These are phyloP conservation scores for Blastobotrys malaysiensis DNA, from an alignment of 1,139 yeast genomes.

Conservation along the genomic window DNA sequence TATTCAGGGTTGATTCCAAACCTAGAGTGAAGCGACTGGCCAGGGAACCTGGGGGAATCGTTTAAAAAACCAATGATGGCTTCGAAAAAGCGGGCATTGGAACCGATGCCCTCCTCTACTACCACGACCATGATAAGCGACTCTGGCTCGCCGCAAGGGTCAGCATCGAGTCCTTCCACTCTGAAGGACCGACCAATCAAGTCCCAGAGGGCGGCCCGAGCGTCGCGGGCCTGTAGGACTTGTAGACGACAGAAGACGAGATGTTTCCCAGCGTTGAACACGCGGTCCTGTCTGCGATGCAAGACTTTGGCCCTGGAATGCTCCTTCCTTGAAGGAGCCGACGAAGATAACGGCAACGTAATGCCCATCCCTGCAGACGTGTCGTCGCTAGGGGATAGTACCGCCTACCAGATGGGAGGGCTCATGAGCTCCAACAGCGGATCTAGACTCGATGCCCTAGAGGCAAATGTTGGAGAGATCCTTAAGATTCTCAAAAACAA, in stretches of 20 bases:
- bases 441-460: conserved; percentile 20
- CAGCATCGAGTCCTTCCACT: neutral
- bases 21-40: neutral
- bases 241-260: conserved; percentile 62
- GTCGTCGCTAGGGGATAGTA: neutral
- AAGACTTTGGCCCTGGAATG: conserved; percentile 46
- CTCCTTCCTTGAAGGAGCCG: conserved; percentile 38
- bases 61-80: neutral
- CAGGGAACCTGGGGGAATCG: neutral
- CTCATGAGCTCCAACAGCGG: conserved; percentile 11
- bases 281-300: conserved; percentile 52
- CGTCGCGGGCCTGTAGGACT: conserved; percentile 51
- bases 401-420: conserved; percentile 9
- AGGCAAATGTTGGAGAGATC: conserved; percentile 25
- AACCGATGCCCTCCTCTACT: neutral
- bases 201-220: conserved; percentile 30
- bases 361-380: conserved; percentile 9
- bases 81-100: neutral
- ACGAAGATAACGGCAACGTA: conserved; percentile 12
- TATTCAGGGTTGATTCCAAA: neutral
- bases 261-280: conserved; percentile 48
- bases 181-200: conserved; percentile 2
- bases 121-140: neutral
- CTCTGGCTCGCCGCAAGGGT: neutral
- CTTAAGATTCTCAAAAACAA: conserved; percentile 17